Conservation (phyloP, 2,329 filamentous ascomycete species). For the Sporothrix phasma region DNA sequence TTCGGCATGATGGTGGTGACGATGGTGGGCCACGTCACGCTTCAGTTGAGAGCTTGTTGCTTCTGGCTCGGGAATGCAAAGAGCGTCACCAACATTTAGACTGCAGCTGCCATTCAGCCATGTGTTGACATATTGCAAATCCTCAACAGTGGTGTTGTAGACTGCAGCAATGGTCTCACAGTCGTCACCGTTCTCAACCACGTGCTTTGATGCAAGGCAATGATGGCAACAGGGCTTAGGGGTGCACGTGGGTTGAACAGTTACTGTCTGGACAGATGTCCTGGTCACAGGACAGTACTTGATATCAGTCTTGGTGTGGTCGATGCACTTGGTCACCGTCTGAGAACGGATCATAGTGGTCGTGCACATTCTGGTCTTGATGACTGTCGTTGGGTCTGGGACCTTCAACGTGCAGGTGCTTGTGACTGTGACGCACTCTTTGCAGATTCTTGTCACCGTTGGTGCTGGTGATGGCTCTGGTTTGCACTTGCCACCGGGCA, state of each 20-base stretch:
- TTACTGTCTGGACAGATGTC: conserved; percentile 11
- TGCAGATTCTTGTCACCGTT: conserved; percentile 7
- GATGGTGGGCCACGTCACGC: conserved; percentile 10
- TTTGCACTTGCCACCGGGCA: neutral
- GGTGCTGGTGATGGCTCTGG: neutral
- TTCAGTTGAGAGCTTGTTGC: neutral
- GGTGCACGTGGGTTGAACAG: conserved; percentile 2
- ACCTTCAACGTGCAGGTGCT: conserved; percentile 3
- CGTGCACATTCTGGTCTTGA: conserved; percentile 10
- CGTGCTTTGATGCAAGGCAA: neutral
- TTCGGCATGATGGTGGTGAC: neutral
- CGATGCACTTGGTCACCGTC: conserved; percentile 14
- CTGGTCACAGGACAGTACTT: conserved; percentile 12
- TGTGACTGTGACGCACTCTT: conserved; percentile 5
- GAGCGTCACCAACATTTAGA: conserved; percentile 3
- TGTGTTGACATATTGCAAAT: conserved; percentile 9
- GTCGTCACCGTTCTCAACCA: conserved; percentile 11
- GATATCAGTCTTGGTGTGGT: conserved; percentile 12
- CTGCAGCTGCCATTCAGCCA: conserved; percentile 9
- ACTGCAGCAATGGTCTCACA: conserved; percentile 2
- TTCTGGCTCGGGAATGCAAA: conserved; percentile 7
- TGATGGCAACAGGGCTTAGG: neutral
- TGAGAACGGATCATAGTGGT: conserved; percentile 3
- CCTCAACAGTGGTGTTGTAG: conserved; percentile 13
- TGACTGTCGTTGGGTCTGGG: conserved; percentile 10